Evolutionary conservation across 2,329 filamentous ascomycete genomes (phyloP), one percentile per base, ranked within the genome.

Genomic region (Scedosporium apiospermum): DNA sequence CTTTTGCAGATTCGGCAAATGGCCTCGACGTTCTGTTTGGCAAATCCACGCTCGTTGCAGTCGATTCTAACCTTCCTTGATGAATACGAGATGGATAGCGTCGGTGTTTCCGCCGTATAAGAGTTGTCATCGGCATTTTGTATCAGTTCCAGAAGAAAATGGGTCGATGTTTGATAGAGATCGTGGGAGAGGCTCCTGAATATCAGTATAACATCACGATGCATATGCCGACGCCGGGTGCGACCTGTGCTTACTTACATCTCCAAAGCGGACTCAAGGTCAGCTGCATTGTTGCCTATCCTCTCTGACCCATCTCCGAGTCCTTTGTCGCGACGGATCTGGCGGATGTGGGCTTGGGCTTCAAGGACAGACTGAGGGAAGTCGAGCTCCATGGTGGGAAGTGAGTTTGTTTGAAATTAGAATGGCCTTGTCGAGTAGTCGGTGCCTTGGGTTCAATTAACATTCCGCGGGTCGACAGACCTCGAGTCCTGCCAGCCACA

Each of bases 91-190:
- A 60, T 60, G 64, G 57, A 44, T 27, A 68, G 63, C 63, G 58
- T n/a, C 12, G 41, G 41, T 3, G 38, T 64, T 16, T 23, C 63
- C 14, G 49, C 57, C 6, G 9, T 26, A 63, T 75, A 76, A 6
- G n/a, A 63, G 65, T 75, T 76, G 65, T 77, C 76, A 58, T 77
- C 75, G 4, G 74, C 75, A 66, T 77, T 78, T 58, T 77, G 76
- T 38, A 77, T 71, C 1, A 77, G 67, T 63, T 77, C 75, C 6
- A 75, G 68, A 3, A 77, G 66, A 65, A 77, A 77, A 62, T 73
- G 73, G 3, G 73, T 72, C 2, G 68, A 64, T 14, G 66, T 71
- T 34, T 67, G 66, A 63, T 78, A 75, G 4, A 75, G 67, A 55
- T 75, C 63, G 10, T 69, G 57, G 2, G 69, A 67, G 23, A 70